Conservation (phyloP, 2,329 filamentous ascomycete genomes). For the Penicillium nordicum region DNA sequence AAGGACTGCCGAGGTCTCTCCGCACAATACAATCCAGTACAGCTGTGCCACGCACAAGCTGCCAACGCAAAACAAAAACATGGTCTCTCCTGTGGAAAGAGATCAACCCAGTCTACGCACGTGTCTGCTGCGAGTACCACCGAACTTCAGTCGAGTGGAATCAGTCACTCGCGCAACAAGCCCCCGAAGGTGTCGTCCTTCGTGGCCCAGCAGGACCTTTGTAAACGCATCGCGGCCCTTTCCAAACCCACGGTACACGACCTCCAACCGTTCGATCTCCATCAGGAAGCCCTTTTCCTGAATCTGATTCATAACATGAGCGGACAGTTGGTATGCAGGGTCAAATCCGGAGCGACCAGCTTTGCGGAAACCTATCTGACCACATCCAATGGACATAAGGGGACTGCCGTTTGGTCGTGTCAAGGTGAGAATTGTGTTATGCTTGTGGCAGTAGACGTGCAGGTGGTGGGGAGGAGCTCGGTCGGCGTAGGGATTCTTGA, state of each 20-base stretch:
- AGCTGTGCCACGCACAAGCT: slow-evolving; percentile 1
- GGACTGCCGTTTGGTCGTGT: slow-evolving; percentile 76
- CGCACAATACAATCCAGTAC: slow-evolving; percentile 1
- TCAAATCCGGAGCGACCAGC: slow-evolving; percentile 78
- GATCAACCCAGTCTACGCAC: slow-evolving; percentile 71
- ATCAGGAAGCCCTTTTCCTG: slow-evolving; percentile 75
- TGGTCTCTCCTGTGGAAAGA: neutral
- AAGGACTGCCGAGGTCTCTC: neutral
- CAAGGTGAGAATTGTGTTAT: slow-evolving; percentile 93
- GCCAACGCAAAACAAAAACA: neutral
- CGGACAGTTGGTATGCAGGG: slow-evolving; percentile 83
- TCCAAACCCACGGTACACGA: slow-evolving; percentile 82
- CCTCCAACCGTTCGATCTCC: slow-evolving; percentile 72
- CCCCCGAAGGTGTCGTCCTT: slow-evolving; percentile 71
- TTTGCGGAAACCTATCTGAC: slow-evolving; percentile 91
- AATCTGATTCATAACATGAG: slow-evolving; percentile 78
- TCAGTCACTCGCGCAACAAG: slow-evolving; percentile 80
- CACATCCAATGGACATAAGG: slow-evolving; percentile 74
- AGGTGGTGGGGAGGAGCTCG: slow-evolving; percentile 67
- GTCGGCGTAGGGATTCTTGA: slow-evolving; percentile 36
- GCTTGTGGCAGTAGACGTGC: slow-evolving; percentile 81
- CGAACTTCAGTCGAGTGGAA: slow-evolving; percentile 88
- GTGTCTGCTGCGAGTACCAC: slow-evolving; percentile 81
- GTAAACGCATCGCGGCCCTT: slow-evolving; percentile 80
- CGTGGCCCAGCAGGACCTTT: slow-evolving; percentile 82